Conservation (phyloP, 23 red algal species). For the Gracilariopsis chorda region DNA sequence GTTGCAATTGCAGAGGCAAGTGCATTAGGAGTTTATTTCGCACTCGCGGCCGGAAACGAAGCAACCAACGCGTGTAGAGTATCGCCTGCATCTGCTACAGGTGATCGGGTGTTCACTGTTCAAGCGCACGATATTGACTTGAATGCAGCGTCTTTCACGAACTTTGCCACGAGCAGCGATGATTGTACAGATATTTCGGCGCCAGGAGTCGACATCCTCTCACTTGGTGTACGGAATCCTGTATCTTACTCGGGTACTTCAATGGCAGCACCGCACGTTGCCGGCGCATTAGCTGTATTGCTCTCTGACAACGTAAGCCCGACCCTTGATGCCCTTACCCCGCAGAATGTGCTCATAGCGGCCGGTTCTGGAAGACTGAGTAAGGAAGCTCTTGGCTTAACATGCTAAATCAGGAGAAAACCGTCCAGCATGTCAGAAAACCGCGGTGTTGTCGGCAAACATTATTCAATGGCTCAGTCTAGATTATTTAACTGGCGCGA, state of each 20-base stretch:
- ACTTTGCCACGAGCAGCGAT: background rate
- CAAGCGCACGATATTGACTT: background rate
- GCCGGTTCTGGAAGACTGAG: too few relatives aligned
- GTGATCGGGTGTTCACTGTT: background rate
- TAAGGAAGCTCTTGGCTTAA: too few relatives aligned
- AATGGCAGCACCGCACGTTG: slow-evolving; percentile 43
- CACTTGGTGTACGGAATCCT: background rate
- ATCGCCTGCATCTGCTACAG: background rate
- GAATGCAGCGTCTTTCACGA: background rate
- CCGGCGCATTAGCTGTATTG: slow-evolving; percentile 24
- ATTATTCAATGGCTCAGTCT: too few relatives aligned
- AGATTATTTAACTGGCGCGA: too few relatives aligned
- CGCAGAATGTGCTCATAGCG: background rate
- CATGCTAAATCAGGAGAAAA: too few relatives aligned
- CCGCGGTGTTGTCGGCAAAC: too few relatives aligned
- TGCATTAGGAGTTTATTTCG: background rate
- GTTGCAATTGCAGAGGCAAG: background rate
- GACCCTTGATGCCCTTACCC: background rate
- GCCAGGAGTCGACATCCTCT: slow-evolving; percentile 13
- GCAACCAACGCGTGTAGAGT: background rate
- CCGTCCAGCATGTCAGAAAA: too few relatives aligned
- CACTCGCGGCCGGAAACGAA: background rate
- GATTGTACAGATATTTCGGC: slow-evolving; percentile 4
- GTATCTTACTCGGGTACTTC: slow-evolving; percentile 10
- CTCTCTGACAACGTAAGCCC: background rate